Evolutionary conservation across 768 basidiomycete species (phyloP).

Genomic region (Ephemerocybe angulata): DNA sequence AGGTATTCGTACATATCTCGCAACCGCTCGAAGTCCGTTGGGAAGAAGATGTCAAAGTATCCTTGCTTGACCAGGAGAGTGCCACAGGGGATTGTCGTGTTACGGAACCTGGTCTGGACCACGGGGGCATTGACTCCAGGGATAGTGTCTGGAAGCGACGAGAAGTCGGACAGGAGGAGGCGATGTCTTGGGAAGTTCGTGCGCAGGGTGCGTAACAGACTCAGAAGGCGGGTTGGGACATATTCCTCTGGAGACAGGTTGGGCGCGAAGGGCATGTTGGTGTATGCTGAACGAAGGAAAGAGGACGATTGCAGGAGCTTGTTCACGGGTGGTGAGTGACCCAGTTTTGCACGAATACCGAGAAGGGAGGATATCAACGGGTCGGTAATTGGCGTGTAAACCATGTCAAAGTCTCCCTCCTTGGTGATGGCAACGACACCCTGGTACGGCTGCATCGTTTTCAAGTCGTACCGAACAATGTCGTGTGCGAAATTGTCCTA

Average conservation of each 20-base stretch:
- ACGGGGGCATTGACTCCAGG: constrained; percentile 80
- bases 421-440: constrained; percentile 75
- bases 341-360: constrained; percentile 55
- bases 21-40: constrained; percentile 81
- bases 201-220: constrained; percentile 79
- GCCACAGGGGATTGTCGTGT: constrained; percentile 81
- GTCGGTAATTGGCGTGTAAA: constrained; percentile 83
- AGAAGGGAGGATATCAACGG: constrained; percentile 81
- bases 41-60: constrained; percentile 98
- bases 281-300: constrained; percentile 59
- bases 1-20: constrained; percentile 88
- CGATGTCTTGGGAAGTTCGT: constrained; percentile 87
- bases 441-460: constrained; percentile 79
- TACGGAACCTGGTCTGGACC: constrained; percentile 88
- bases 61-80: constrained; percentile 92
- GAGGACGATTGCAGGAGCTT: constrained; percentile 52
- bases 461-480: constrained; percentile 83
- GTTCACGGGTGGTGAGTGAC: constrained; percentile 55
- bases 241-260: constrained; percentile 88
- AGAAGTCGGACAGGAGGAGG: constrained; percentile 93
- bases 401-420: constrained; percentile 75
- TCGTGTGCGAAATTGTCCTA: constrained; percentile 98
- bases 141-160: constrained; percentile 80
- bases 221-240: constrained; percentile 86
- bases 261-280: constrained; percentile 79